Conservation (phyloP, 2,329 filamentous ascomycete species). For the Botryotinia calthae region DNA sequence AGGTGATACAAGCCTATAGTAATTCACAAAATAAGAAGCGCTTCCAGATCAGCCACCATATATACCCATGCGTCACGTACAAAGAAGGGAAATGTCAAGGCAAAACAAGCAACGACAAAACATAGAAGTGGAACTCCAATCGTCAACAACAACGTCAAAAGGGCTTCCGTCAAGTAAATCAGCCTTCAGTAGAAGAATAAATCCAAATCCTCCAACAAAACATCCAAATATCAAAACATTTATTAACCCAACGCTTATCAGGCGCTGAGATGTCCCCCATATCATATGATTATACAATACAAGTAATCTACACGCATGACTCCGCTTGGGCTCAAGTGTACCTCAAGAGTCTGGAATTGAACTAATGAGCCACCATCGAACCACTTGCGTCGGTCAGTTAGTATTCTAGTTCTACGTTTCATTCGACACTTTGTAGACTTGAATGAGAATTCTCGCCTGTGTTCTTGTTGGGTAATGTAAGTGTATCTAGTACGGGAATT, state of each 20-base stretch:
- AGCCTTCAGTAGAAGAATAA: neutral
- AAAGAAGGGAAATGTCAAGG: neutral
- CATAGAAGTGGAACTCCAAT: neutral
- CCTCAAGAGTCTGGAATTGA: neutral
- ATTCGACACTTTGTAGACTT: neutral
- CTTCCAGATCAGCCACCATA: neutral
- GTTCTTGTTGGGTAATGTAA: neutral
- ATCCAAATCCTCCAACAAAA: neutral
- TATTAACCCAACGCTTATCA: neutral
- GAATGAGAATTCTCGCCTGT: neutral
- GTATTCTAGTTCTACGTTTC: neutral
- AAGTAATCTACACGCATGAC: neutral
- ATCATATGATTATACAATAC: neutral
- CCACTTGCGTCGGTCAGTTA: neutral
- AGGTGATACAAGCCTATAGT: neutral
- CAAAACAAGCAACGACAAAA: neutral
- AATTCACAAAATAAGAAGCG: neutral
- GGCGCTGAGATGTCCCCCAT: neutral
- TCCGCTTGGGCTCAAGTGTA: neutral
- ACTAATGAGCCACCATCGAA: neutral
- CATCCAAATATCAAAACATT: neutral
- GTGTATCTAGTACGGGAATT: neutral
- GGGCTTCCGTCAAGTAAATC: neutral
- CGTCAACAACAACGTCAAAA: neutral
- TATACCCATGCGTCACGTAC: neutral